Percentiles rank a stretch among this genome's conserved stretches.
phyloP scores from a whole-genome alignment of 2,329 filamentous ascomycete genomes.

The Allantophomopsis lycopodina region DNA sequence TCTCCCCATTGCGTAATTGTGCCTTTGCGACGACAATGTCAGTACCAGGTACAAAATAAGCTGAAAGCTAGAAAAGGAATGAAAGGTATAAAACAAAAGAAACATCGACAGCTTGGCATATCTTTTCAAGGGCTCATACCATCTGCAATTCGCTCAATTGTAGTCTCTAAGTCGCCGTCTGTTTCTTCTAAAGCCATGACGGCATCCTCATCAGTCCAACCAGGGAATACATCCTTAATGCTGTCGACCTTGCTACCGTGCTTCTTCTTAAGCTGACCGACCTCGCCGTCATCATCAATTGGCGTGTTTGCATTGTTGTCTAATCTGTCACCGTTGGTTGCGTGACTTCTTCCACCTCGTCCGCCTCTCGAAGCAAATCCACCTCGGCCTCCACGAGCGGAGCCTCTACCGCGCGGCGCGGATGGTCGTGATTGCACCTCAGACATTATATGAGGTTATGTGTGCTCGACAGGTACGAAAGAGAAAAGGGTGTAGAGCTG shows the following conservation, averaged over 20 bases:
- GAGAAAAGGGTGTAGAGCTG: too few relatives aligned
- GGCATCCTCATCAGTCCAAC: conserved; percentile 92
- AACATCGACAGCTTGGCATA: too few relatives aligned
- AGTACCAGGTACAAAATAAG: too few relatives aligned
- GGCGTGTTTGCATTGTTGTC: conserved; percentile 40
- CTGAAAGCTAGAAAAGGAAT: too few relatives aligned
- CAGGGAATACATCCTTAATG: conserved; percentile 86
- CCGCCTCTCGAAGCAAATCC: conserved; percentile 58
- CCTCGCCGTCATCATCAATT: conserved; percentile 74
- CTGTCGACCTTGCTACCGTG: conserved; percentile 67
- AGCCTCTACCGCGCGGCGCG: conserved; percentile 79
- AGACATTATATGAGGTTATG: conserved; percentile 56
- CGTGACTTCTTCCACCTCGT: conserved; percentile 50
- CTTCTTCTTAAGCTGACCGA: conserved; percentile 83
- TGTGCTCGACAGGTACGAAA: conserved; percentile 4
- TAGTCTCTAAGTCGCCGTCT: conserved; percentile 61
- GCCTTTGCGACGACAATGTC: conserved; percentile 29
- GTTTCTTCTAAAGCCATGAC: conserved; percentile 87
- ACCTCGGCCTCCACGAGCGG: conserved; percentile 73
- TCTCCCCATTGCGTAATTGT: conserved; percentile 74
- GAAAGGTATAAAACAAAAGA: too few relatives aligned
- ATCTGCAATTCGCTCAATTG: conserved; percentile 68
- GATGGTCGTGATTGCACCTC: conserved; percentile 79
- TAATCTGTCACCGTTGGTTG: conserved; percentile 63
- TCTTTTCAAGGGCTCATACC: conserved; percentile 31